Evolutionary conservation across 1,139 yeast species (phyloP).

Genomic region (Yamadazyma sp.): DNA sequence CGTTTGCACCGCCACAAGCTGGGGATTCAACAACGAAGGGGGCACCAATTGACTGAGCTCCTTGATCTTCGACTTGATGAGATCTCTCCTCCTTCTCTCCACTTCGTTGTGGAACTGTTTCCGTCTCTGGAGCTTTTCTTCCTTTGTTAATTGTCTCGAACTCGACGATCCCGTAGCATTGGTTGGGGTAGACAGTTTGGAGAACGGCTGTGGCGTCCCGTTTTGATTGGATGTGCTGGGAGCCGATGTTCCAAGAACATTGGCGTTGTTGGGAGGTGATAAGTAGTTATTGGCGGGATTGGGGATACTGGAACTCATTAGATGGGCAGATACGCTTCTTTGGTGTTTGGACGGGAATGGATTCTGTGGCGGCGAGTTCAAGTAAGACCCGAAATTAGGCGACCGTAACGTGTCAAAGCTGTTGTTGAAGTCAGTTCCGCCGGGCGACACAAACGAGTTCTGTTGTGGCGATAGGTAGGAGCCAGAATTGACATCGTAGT

Average conservation of each 20-base stretch:
- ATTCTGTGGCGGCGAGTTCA: conserved; percentile 38
- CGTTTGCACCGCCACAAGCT: conserved; percentile 47
- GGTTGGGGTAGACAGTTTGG: conserved; percentile 7
- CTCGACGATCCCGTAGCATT: conserved; percentile 17
- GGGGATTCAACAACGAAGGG: conserved; percentile 60
- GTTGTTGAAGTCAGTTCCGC: conserved; percentile 19
- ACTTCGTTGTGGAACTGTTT: conserved; percentile 82
- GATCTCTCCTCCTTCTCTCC: conserved; percentile 74
- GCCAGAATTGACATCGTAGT: conserved; percentile 21
- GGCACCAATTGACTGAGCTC: conserved; percentile 73
- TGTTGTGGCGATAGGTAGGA: conserved; percentile 29
- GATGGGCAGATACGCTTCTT: conserved; percentile 10
- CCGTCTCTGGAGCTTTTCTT: conserved; percentile 66
- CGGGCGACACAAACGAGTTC: conserved; percentile 25
- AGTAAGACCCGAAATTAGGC: conserved; percentile 30
- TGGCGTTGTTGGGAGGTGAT: conserved; percentile 25
- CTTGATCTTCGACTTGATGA: conserved; percentile 73
- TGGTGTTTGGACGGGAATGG: conserved; percentile 2
- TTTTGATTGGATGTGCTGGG: conserved; percentile 16
- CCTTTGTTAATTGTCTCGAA: conserved; percentile 57
- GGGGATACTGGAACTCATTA: conserved; percentile 27
- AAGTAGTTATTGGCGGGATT: conserved; percentile 20
- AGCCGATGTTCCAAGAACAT: conserved; percentile 27
- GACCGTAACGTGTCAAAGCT: conserved; percentile 32
- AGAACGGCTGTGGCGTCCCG: conserved; percentile 6